Base-by-base conservation (phyloP, 345 rosid genomes). In the Hibiscus syriacus region DNA sequence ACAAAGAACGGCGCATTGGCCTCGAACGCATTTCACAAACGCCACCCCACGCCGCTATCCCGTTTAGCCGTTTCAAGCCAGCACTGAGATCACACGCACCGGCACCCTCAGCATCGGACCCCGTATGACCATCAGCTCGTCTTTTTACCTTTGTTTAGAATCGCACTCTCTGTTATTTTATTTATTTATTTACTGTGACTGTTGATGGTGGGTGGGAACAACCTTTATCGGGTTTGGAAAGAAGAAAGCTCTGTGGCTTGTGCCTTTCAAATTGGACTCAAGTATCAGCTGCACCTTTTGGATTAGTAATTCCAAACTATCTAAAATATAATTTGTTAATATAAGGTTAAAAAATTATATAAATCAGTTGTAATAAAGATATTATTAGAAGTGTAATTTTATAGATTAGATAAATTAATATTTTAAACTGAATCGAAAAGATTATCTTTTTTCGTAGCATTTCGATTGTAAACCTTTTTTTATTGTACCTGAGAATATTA, bases 1-100 rank as follows among this genome's bases (percentile, higher is more conserved):
- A 66, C 70, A 50, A 19, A 6, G 19, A 52, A 36, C 70, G 59
- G 70, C 70, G 70, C 70, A 66, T 52, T 59, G 69, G 69, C 58
- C 57, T 66, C 46, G 57, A 66, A 59, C 27, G 2, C 46, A 3
- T 10, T 6, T 59, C 46, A 17, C 9, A 6, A 56, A 1, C 13
- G 2, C n/a, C n/a, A n/a, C n/a, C n/a, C n/a, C n/a, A 1, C 13
- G 2, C 13, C 13, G 22, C 23, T 6, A 29, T 39, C 50, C 43
- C 56, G n/a, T 23, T 66, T 17, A 66, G 69, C 58, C 69, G 58
- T 49, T 65, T 65, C 69, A 65, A 25, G 67, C 36, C 52, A n/a
- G 14, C 9, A 27, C 29, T 11, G 8, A 50, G 27, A 9, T 32
- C 9, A 30, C 7, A 30, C 6, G 41, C 22, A n/a, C 41, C 53